A percentile compares a stretch with the other conserved stretches of the same genome.
Evolutionary conservation across 371 early-diverging fungal species (phyloP).

Genomic region (Rhizopus stolonifer): DNA sequence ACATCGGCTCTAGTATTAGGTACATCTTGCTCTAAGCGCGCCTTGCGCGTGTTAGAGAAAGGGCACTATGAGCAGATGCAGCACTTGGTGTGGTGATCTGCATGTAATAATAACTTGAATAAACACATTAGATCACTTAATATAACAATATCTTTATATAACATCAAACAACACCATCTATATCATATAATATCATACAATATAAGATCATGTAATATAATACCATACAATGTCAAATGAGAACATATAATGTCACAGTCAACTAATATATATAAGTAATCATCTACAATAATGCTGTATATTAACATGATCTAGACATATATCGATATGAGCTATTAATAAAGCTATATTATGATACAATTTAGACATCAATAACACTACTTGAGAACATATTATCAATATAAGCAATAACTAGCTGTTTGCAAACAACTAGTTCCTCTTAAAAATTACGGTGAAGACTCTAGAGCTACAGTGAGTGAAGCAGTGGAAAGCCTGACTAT

Average conservation of each 20-base stretch:
- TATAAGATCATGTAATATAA: conserved; percentile 1
- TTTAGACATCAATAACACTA: conserved; percentile 7
- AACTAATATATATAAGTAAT: conserved; percentile 4
- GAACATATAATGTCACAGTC: conserved; percentile 8
- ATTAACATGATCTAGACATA: conserved; percentile 9
- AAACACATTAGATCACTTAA: conserved; percentile 9
- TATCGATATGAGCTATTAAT: conserved; percentile 12
- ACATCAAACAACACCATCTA: conserved; percentile 2
- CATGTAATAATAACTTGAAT: conserved; percentile 8
- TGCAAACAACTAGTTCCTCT: conserved; percentile 3
- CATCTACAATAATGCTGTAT: conserved; percentile 8
- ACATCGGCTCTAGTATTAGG: conserved; percentile 8
- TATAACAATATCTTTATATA: conserved; percentile 4
- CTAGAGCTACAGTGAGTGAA: conserved; percentile 11
- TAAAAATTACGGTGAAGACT: conserved; percentile 9
- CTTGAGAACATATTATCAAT: conserved; percentile 6
- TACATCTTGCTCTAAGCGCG: conserved; percentile 8
- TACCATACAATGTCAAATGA: conserved; percentile 7
- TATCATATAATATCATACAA: conserved; percentile 4
- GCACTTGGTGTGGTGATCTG: conserved; percentile 8
- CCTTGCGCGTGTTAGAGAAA: conserved; percentile 11
- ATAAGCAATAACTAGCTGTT: conserved; percentile 10
- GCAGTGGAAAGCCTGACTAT: conserved; percentile 6
- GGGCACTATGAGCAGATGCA: conserved; percentile 7
- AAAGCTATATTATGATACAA: conserved; percentile 8